Percentiles rank a stretch among this genome's conserved stretches.
Conservation (phyloP, 2,329 filamentous ascomycete species). For the Botrytis deweyae region DNA sequence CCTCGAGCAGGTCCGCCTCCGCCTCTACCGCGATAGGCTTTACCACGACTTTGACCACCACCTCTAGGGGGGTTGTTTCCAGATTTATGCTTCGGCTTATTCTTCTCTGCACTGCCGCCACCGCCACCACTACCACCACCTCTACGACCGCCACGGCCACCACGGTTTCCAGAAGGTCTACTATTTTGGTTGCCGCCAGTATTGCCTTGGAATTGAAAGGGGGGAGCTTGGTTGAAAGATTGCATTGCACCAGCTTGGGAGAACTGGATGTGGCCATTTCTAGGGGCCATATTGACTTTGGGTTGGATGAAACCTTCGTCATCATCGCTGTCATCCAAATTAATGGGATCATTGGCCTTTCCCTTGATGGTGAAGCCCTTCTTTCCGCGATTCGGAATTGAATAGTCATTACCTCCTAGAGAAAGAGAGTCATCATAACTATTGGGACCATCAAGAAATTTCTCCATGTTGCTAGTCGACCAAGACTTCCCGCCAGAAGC, state of each 20-base stretch:
- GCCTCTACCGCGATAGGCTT: conserved; percentile 2
- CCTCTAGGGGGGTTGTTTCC: conserved; percentile 3
- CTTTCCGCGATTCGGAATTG: conserved; percentile 26
- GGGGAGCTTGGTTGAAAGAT: conserved; percentile 8
- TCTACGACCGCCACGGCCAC: conserved; percentile 3
- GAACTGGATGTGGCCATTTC: conserved; percentile 14
- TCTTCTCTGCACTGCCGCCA: background rate
- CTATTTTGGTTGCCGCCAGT: background rate
- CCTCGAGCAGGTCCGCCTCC: conserved; percentile 8
- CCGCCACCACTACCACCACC: background rate
- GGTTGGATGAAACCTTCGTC: conserved; percentile 34
- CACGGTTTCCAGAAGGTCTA: background rate
- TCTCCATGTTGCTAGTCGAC: conserved; percentile 50
- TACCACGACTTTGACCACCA: background rate
- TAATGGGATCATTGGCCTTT: conserved; percentile 36
- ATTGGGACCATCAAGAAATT: conserved; percentile 51
- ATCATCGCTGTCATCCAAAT: conserved; percentile 36
- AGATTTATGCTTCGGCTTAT: conserved; percentile 3
- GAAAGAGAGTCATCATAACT: conserved; percentile 32
- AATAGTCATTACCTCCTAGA: conserved; percentile 34
- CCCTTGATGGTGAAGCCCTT: conserved; percentile 38
- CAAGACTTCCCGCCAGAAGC: conserved; percentile 48
- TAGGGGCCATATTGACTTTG: conserved; percentile 25
- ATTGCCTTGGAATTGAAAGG: conserved; percentile 17
- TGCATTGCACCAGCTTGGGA: conserved; percentile 7